phyloP scores from a whole-genome alignment of 139 green algal genomes.

The Volvox africanus region DNA sequence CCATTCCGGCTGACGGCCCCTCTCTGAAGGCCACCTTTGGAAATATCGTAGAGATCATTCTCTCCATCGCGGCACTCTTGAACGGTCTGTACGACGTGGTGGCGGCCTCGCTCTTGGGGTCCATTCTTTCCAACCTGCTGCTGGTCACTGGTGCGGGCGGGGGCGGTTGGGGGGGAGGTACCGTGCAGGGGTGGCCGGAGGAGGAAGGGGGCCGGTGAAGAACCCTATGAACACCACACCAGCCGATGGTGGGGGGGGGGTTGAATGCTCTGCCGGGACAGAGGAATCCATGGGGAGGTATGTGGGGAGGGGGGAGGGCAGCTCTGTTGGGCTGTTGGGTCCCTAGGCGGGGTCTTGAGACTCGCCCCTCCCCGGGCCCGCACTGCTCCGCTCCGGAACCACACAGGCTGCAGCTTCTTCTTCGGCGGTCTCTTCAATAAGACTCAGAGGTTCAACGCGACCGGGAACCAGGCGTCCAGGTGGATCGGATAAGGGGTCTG shows the following conservation, averaged over 20 bases:
- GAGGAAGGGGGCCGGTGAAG: too few species aligned
- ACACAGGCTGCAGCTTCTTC: constrained; percentile 88
- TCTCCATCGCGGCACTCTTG: constrained; percentile 83
- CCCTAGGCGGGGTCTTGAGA: not conserved
- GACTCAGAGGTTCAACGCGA: constrained; percentile 81
- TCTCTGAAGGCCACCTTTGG: constrained; percentile 92
- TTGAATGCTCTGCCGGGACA: not conserved
- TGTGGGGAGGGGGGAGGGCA: not conserved
- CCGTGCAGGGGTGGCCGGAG: too few species aligned
- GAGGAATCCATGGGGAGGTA: not conserved
- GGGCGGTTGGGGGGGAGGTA: not conserved
- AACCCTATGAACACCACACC: too few species aligned
- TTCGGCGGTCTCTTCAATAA: constrained; percentile 83
- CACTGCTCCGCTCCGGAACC: too few species aligned
- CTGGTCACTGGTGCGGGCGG: constrained; percentile 81
- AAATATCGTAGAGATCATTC: constrained; percentile 96
- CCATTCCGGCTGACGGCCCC: too few species aligned
- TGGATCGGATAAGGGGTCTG: not conserved
- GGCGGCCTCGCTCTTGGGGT: constrained; percentile 85
- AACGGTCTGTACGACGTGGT: constrained; percentile 87
- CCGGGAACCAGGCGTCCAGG: constrained; percentile 75
- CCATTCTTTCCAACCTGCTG: constrained; percentile 92
- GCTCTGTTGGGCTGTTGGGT: not conserved
- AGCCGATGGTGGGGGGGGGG: not conserved
- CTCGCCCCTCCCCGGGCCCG: too few species aligned